Evolutionary conservation across 2,329 filamentous ascomycete species (phyloP), one percentile per base, ranked within the genome.

Genomic region (Neoscytalidium dimidiatum): DNA sequence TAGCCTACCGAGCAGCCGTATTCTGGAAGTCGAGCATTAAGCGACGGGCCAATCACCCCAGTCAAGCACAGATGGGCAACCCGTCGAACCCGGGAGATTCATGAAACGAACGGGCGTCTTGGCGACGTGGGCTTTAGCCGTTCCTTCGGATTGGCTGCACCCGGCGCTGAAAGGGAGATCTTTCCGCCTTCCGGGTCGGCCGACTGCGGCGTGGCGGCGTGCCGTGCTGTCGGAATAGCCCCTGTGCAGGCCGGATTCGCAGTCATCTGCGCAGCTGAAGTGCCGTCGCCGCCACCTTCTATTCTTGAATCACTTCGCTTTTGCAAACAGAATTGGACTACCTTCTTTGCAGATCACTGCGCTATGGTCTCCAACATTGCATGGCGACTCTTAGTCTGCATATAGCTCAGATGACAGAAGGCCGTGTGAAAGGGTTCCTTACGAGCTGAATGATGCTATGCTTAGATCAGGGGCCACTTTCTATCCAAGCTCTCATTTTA

Each of bases 151-250:
- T 21, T 33, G 17, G 56, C 35, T 6, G 56, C 56, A 31, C 46
- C 56, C 56, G 56, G 56, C 38, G 56, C 46, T 26, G 8, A 44
- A 31, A 23, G 46, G 56, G 56, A 46, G 56, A 60, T 60, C 56
- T 46, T 35, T 60, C 56, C 56, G 56, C 56, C 41, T 44, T 41
- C 56, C 41, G 56, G 38, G 41, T 11, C 8, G 21, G n/a, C 56
- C 41, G 56, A 35, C 26, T 14, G n/a, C 49, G 28, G 49, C n/a
- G n/a, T n/a, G 9, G 21, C 52, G 31, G 33, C 28, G 38, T 58
- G 23, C 53, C 53, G 38, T 35, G 4, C 35, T 26, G 17, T 44
- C 53, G 53, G 35, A 21, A 52, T 48, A 28, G 44, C 21, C 1
- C 38, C 38, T 17, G 14, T 9, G 38, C 11, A 17, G 4, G 38